Conservation (phyloP, 371 early-diverging fungal genomes). For the Zychaea mexicana region DNA sequence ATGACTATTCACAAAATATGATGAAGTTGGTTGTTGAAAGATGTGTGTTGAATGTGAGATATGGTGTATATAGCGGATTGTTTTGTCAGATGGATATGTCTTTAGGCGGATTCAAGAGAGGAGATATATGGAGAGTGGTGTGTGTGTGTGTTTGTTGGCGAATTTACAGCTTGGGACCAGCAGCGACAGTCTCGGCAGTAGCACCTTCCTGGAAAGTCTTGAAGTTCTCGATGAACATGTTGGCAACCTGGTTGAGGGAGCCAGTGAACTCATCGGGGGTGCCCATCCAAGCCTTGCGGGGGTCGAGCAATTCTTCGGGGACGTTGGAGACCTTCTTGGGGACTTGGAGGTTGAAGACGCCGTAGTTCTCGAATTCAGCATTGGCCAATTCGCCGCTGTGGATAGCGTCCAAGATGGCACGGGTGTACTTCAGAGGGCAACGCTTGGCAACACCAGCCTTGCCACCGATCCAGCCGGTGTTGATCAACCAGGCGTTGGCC, state of each 20-base stretch:
- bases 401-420: constrained; percentile 96
- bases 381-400: constrained; percentile 88
- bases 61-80: not conserved
- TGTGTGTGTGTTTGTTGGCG: not conserved
- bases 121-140: no score
- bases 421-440: constrained; percentile 91
- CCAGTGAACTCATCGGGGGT: constrained; percentile 60
- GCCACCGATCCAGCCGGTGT: constrained; percentile 97
- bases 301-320: constrained; percentile 87
- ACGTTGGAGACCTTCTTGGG: constrained; percentile 81
- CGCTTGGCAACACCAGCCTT: constrained; percentile 89
- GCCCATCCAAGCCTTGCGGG: constrained; percentile 85
- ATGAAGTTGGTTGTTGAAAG: not conserved
- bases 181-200: constrained; percentile 73
- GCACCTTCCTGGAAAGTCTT: constrained; percentile 84
- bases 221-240: constrained; percentile 91
- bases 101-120: no score
- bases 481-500: constrained; percentile 92
- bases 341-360: constrained; percentile 85
- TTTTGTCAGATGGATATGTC: no score
- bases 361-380: constrained; percentile 80
- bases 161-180: constrained; percentile 62
- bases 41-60: no score
- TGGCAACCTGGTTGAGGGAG: constrained; percentile 77
- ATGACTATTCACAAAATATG: not conserved